Evolutionary conservation across 495 filamentous ascomycete genomes (phyloP), one percentile per base, ranked within the genome.

Genomic region (Massariosphaeria phaeospora): DNA sequence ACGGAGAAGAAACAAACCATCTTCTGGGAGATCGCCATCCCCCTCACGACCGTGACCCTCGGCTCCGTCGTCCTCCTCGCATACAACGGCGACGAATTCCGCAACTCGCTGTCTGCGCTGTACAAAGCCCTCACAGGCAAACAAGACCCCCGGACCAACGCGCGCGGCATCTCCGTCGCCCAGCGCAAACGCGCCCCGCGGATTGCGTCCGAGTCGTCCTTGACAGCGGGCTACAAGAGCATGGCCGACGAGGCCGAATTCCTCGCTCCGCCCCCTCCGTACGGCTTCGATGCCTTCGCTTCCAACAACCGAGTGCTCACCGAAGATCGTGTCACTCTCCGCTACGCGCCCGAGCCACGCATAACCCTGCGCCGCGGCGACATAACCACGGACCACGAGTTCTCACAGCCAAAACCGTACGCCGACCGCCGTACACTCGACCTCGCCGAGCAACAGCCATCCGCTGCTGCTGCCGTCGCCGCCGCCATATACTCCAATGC

Each of bases 1-100:
- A 65, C 62, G 61, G 43, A 44, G n/a, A 50, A 38, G n/a, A 57
- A 49, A 15, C 64, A 67, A 56, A 34, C 40, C 0, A 34, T 65
- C 20, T 67, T 67, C 38, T 67, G 64, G 64, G 53, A 39, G n/a
- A 62, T 67, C 30, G 64, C 57, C 2, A 12, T 67, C 21, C 64
- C 64, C 8, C 54, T 67, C 2, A 65, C 64, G 2, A 34, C 46
- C 8, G 38, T 65, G 7, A 54, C 49, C 1, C 33, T 66, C 23
- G 42, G 34, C 13, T 41, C 34, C 8, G 52, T 56, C 13, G 15
- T 62, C 4, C 24, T 49, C 12, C 48, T 62, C 9, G 62, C 62
- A 23, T 65, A 62, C 40, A 62, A 62, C n/a, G 62, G 62, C 12
- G 62, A 65, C 24, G 31, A 57, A 15, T 11, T 53, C 12, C 57